Evolutionary conservation across 768 basidiomycete genomes (phyloP).

Genomic region (Boletus vermiculosoides): DNA sequence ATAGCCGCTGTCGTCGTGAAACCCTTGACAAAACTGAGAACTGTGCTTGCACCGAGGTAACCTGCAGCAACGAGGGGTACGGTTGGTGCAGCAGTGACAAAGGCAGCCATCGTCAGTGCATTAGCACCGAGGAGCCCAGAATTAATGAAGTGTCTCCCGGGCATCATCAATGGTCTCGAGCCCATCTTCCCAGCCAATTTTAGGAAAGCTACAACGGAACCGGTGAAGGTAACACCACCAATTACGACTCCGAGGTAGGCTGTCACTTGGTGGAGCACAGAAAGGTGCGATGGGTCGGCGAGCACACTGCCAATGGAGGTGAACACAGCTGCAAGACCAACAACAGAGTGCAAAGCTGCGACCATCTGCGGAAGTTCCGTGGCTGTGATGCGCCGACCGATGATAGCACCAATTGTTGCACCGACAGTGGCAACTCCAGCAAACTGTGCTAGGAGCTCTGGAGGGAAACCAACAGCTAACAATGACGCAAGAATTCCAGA

Average conservation of each 20-base stretch:
- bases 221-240: constrained; percentile 87
- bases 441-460: constrained; percentile 74
- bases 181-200: constrained; percentile 84
- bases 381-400: constrained; percentile 81
- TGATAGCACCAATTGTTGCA: constrained; percentile 62
- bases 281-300: constrained; percentile 63
- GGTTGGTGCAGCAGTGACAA: constrained; percentile 65
- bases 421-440: constrained; percentile 75
- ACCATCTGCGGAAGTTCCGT: constrained; percentile 88
- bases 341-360: constrained; percentile 81
- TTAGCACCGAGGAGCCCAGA: constrained; percentile 69
- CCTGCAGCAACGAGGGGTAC: constrained; percentile 75
- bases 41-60: constrained; percentile 69
- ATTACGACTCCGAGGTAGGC: constrained; percentile 87
- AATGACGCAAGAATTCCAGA: constrained; percentile 81
- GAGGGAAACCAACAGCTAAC: constrained; percentile 78
- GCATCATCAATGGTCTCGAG: constrained; percentile 67
- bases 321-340: constrained; percentile 85
- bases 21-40: constrained; percentile 82
- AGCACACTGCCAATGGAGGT: constrained; percentile 84
- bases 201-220: constrained; percentile 85
- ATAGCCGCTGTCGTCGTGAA: constrained; percentile 89
- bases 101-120: constrained; percentile 70
- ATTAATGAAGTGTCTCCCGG: constrained; percentile 79
- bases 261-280: constrained; percentile 74